Evolutionary conservation across 2,329 filamentous ascomycete species (phyloP), one percentile per base, ranked within the genome.

Genomic region (Epichloe bromicola): DNA sequence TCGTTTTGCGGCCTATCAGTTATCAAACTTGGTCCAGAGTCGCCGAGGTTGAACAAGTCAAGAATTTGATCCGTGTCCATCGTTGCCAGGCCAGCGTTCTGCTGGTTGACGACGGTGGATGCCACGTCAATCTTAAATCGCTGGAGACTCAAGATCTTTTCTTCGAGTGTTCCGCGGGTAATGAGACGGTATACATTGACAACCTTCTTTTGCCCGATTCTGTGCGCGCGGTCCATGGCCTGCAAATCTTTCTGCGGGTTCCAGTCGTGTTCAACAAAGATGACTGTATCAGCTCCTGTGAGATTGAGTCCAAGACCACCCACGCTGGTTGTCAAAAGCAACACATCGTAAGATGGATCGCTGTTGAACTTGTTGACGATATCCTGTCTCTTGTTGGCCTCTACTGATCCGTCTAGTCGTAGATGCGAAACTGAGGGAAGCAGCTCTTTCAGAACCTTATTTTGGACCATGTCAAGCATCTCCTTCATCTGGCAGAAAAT

Each of bases 401-500:
- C 93, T 12, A 98, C 89, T 6, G 83, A 83, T 34, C 93, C 93
- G 60, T 98, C 94, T 36, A 98, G 80, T n/a, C 94, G 86, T 52
- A 97, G 79, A 64, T 85, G 96, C 38, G 94, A 93, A 5, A 96
- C 90, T 0, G 85, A 86, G 1, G 93, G 93, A n/a, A 98, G 77
- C 69, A 97, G 77, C 61, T 86, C 85, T 66, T 88, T 88, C 39
- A 98, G 72, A 1, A 98, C 93, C 52, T 91, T 90, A 60, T 86
- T 88, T 64, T 97, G 90, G 2, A 98, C 94, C 80, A 98, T 97
- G 67, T 98, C 93, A 23, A 98, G 77, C 94, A 98, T 98, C 67
- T 98, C 93, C 70, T 98, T 98, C 88, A 98, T 96, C 66, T 98
- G 93, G 62, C 93, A 98, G 75, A 98, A 98, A 58, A 98, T 86